Base-by-base conservation (phyloP, 2,329 filamentous ascomycete species). In the Rhinocladiella mackenziei region DNA sequence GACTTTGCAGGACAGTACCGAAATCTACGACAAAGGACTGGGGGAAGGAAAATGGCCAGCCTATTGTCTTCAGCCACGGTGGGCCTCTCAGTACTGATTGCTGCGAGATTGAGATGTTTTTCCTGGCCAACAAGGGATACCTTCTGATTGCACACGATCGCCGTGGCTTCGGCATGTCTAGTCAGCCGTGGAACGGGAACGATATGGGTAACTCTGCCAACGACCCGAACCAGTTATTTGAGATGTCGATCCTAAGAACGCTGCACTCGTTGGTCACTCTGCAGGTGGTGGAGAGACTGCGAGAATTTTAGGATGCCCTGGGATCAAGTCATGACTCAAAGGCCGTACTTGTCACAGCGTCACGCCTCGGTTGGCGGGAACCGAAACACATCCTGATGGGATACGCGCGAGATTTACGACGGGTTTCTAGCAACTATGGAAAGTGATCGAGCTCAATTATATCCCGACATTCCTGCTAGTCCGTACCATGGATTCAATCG, bases 21-120 rank as follows among this genome's bases (percentile, higher is more conserved):
- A 62, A 39, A 61, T 70, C 44, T 70, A 60, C 58, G 69, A 69
- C 59, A 69, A 69, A 55, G n/a, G 63, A 67, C 51, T 70, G 66
- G 67, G 66, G 66, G 44, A 56, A 61, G 1, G 43, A 52, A 2
- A 65, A 62, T 30, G 45, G 55, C 5, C 11, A 8, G 7, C 54
- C 60, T 3, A 54, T 68, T 30, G 58, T 60, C 25, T 67, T 69
- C 54, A 63, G 59, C 0, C 66, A 68, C 38, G 66, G 65, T 40
- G 68, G 66, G 66, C 65, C 66, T 1, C 51, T 69, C 14, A 66
- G 58, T 55, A 59, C 58, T 32, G 65, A 70, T 50, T 64, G 65
- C 49, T 68, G 59, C 57, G 65, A 68, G 37, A 60, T 54, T 34
- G 65, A 68, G 39, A 66, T 68, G 62, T 55, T 64, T 37, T 67